phyloP scores from a whole-genome alignment of 257 asterid species.

The Knoxia roxburghii region DNA sequence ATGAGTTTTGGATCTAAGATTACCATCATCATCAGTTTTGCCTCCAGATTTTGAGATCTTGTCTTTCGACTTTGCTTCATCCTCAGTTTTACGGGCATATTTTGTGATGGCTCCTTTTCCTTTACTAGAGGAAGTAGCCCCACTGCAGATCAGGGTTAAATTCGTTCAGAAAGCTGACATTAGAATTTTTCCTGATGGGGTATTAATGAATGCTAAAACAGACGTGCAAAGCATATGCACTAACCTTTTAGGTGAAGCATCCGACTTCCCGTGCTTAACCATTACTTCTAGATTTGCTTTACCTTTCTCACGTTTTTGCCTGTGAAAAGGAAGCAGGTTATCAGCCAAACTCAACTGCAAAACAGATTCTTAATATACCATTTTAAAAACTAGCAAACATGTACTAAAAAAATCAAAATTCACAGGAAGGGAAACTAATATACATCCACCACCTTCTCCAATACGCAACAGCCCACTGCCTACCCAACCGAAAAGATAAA shows the following conservation, averaged over 20 bases:
- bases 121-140: conserved; percentile 40
- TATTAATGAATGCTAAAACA: neutral
- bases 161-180: neutral
- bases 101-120: conserved; percentile 38
- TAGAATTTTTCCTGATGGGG: neutral
- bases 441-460: neutral
- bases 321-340: conserved; percentile 25
- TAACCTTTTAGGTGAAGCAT: conserved; percentile 54
- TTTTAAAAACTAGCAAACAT: neutral
- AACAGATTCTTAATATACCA: neutral
- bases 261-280: conserved; percentile 45
- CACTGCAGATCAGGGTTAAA: conserved; percentile 16
- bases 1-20: conserved; percentile 22
- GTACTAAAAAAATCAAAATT: neutral
- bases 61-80: conserved; percentile 37
- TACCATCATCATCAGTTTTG: conserved; percentile 35
- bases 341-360: conserved; percentile 15
- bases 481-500: neutral
- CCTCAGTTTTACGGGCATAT: conserved; percentile 46
- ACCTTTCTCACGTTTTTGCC: conserved; percentile 60
- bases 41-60: conserved; percentile 34
- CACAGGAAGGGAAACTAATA: neutral
- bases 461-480: neutral
- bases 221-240: neutral
- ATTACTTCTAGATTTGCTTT: conserved; percentile 38